Evolutionary conservation across 768 basidiomycete genomes (phyloP), one percentile per base, ranked within the genome.

Genomic region (Suillus cothurnatus): DNA sequence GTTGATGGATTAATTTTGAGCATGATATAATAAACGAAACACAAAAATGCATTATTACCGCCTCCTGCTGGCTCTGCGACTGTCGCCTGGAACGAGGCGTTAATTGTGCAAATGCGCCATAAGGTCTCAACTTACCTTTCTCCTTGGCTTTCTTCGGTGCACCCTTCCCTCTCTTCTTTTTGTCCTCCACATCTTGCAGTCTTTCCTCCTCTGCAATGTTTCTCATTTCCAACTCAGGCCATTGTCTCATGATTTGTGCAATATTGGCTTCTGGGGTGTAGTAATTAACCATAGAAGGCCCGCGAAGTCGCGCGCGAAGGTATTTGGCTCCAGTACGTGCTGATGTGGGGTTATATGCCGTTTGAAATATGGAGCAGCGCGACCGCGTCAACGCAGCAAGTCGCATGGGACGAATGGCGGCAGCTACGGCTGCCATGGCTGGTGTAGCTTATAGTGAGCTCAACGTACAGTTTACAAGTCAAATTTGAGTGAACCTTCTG

Each of bases 261-360:
- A 94, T 79, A 66, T 86, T 81, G 65, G 92, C 70, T n/a, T 80
- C 76, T 26, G 78, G 74, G 0, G 91, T 92, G 78, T 96, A 95
- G 80, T 98, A 98, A 6, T 85, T 80, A 68, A 90, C 73, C 89
- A 97, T 92, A 32, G 93, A 85, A 0, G 94, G 94, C 0, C 96
- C 97, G 0, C 89, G 87, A 41, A 98, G 86, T 21, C 91, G 84
- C 17, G 85, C 82, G 23, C 91, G 88, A 55, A 98, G 87, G 80
- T 97, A 95, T 80, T 98, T 98, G 32, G 94, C 91, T 21, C 97
- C 97, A 0, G 92, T 95, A 21, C 96, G 89, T 17, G 87, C 74
- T 32, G 85, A 86, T 3, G 84, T 84, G 0, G 96, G 96, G 78
- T 98, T 98, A 79, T 92, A 94, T 4, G 90, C 82, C 11, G 94